Base-by-base conservation (phyloP, 345 rosid genomes). In the Syzygium jambos region DNA sequence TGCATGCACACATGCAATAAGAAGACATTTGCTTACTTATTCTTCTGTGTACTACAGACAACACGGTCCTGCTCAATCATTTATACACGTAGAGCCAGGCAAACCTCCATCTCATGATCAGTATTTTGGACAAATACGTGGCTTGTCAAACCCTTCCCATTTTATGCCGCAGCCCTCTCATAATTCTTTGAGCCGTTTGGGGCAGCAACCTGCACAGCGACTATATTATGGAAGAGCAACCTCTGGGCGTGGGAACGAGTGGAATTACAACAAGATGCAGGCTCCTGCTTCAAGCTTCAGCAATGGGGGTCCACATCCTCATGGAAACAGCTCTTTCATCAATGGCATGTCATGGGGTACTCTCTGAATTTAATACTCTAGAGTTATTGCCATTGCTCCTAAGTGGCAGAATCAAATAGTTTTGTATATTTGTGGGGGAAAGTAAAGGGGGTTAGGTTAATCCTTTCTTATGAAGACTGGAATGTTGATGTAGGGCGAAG, bases 101-200 rank as follows among this genome's bases (percentile, higher is more conserved):
- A 95, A 97, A 88, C 94, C 95, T 89, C 95, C 98, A 53, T 91
- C 93, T 89, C 91, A 91, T 89, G 99, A 96, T 86, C 89, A 87
- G 65, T 94, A 93, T 89, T 89, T 88, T 87, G 96, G 99, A 86
- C 92, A 90, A 88, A 90, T 94, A 85, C 96, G 92, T 84, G 90
- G 91, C 84, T 90, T 90, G 88, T 91, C 98, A 88, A 94, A 93
- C 91, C 90, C 94, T 88, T 88, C 95, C 68, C 91, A 93, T 91
- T 91, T 90, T 84, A 89, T 87, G 85, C 91, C 95, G 23, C 98
- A 94, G 82, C 77, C 90, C 78, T 63, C 95, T 9, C 97, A 95
- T 88, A 98, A 93, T 92, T 92, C 96, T 86, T 97, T 97, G 13
- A 98, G 99, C 90, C 98, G 99, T 78, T 94, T 98, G 89, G 96